These are phyloP conservation scores for Boletus vinaceobasis DNA, from an alignment of 768 basidiomycete genomes.

Conservation along the genomic window DNA sequence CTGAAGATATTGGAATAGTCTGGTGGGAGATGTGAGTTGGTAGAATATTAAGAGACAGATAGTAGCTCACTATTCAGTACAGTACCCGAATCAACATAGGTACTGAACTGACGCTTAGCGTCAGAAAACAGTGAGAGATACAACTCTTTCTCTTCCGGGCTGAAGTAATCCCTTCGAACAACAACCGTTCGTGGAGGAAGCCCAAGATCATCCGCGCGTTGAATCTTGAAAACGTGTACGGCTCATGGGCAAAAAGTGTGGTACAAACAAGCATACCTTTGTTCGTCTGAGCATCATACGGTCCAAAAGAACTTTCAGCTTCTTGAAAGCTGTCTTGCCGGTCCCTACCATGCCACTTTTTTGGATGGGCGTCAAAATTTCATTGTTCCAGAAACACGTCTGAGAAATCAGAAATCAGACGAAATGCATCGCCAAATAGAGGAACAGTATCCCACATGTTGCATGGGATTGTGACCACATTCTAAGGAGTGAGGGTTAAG, in stretches of 20 bases:
- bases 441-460: constrained; percentile 50
- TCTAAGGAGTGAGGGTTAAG: constrained; percentile 40
- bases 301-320: constrained; percentile 83
- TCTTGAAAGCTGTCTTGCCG: constrained; percentile 84
- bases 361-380: constrained; percentile 95
- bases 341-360: constrained; percentile 80
- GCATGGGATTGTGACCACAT: constrained; percentile 83
- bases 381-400: constrained; percentile 97
- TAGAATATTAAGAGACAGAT: neutral
- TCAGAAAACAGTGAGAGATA: constrained; percentile 90
- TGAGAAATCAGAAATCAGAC: constrained; percentile 26
- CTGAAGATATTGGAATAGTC: constrained; percentile 91
- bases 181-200: constrained; percentile 89
- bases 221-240: constrained; percentile 48
- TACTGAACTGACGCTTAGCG: constrained; percentile 87
- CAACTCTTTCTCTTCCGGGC: constrained; percentile 94
- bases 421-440: neutral
- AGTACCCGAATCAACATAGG: constrained; percentile 88
- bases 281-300: constrained; percentile 94
- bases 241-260: neutral
- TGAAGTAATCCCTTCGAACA: constrained; percentile 89
- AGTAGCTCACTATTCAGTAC: constrained; percentile 78
- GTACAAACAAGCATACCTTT: constrained; percentile 46
- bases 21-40: constrained; percentile 25
- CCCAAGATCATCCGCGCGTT: constrained; percentile 95